Base-by-base conservation (phyloP, 2,329 filamentous ascomycete genomes). In the Paraconiothyrium sp. region DNA sequence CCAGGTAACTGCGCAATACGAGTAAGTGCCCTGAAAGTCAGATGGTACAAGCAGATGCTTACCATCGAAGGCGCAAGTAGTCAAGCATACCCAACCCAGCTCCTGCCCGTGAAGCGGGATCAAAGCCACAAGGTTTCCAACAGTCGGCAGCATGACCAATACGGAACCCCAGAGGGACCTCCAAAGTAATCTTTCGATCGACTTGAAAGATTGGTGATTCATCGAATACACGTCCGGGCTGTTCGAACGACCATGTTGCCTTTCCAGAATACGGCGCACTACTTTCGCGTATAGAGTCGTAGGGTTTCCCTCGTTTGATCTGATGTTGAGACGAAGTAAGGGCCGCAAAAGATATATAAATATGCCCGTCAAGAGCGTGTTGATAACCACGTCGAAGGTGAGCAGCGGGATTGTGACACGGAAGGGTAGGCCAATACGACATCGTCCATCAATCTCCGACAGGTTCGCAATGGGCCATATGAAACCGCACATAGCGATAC, bases 1-100 rank as follows among this genome's bases (percentile, higher is more conserved):
- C 76, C 75, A 79, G 5, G 76, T 78, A 1, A 79, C 77, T 79
- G 41, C 32, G 16, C n/a, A 48, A 32, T n/a, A 54, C 60, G 27
- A 58, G 55, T 48, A 16, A 41, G 34, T 41, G 20, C 13, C 39
- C 9, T 37, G 10, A 46, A 24, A 7, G 14, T 30, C 24, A 27
- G 20, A 22, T 34, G 4, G 39, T 32, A 13, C 5, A 4, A 7
- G 22, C 8, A 41, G 20, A 44, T 44, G 64, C 75, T 43, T 68
- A 81, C 80, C 73, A 59, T 82, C 80, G 11, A 79, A 63, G 1
- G 73, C 78, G 66, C 81, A 83, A 1, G 78, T 66, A 0, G 72
- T 76, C 54, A 80, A 73, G 59, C 80, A 82, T 4, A 82, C 60
- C 78, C 79, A 82, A 0, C 75, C 78, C 20, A 76, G 66, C 59